These are phyloP conservation scores for Cicer judaicum DNA, from an alignment of 306 rosid species.

Conservation along the genomic window DNA sequence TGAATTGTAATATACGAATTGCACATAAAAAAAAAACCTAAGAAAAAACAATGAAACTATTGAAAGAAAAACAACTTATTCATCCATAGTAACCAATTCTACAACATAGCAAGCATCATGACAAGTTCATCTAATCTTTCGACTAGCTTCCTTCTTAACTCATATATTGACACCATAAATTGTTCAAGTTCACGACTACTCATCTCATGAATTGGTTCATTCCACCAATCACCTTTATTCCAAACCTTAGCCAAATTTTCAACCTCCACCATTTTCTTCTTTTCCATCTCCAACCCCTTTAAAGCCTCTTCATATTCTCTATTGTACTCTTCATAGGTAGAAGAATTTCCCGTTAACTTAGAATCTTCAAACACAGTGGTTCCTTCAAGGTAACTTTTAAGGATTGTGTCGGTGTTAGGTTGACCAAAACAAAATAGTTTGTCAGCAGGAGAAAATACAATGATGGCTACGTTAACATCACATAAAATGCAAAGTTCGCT, in stretches of 20 bases:
- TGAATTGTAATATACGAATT: no score
- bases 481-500: constrained; percentile 60
- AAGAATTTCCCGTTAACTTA: not conserved
- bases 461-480: constrained; percentile 46
- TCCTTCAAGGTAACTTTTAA: constrained; percentile 44
- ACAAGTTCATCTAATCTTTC: constrained; percentile 30
- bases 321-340: constrained; percentile 30
- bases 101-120: not conserved
- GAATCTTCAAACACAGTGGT: not conserved
- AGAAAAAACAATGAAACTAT: not conserved
- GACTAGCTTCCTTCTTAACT: constrained; percentile 46
- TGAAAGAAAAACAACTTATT: not conserved
- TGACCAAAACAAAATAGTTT: constrained; percentile 56
- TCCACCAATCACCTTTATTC: constrained; percentile 49
- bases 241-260: constrained; percentile 18
- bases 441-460: constrained; percentile 56
- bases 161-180: constrained; percentile 41
- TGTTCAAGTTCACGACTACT: constrained; percentile 44
- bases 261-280: constrained; percentile 31
- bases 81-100: not conserved
- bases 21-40: not conserved
- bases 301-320: constrained; percentile 41
- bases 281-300: constrained; percentile 48
- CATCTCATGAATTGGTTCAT: constrained; percentile 49
- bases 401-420: constrained; percentile 43